Base-by-base conservation (phyloP, 164 flowering plant genomes). In the Magnolia sinica region DNA sequence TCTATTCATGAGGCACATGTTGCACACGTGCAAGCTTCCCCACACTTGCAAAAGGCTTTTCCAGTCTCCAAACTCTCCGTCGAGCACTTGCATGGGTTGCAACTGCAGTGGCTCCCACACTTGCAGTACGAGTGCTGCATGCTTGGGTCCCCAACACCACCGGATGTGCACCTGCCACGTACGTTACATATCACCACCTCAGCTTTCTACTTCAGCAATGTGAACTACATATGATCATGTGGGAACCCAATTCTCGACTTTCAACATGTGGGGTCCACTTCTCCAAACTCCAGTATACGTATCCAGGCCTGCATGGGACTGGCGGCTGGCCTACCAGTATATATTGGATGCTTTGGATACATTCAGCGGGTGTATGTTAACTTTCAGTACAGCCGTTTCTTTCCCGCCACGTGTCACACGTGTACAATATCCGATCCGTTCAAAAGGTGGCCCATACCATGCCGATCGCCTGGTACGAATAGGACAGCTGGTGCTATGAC, bases 101-200 rank as follows among this genome's bases (percentile, higher is more conserved):
- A 88, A 9, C 87, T 84, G 74, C 92, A 88, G 80, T 89, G 92
- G 45, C 80, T 84, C 51, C 90, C 92, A 78, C 90, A 89, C 24
- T 85, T 19, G 87, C 90, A 87, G 27, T 22, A 64, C 80, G 50
- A 80, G 82, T 87, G 90, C n/a, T 80, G 82, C 78, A 29, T 29
- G 50, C 37, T 78, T 1, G 19, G 45, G 50, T 23, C 81, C 8
- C 63, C 76, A 0, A 10, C 37, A 16, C 75, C 67, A 23, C 20
- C 11, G 3, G 61, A 10, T 9, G 64, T 37, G 20, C 78, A 76
- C 68, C 78, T 76, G 72, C 50, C n/a, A 37, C 45, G 45, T 37
- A 37, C 45, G 45, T 37, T 5, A 37, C 45, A 37, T 5, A 37
- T 37, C 31, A 23, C 27, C 19, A 72, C 5, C 27, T 65, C 37